Percentiles rank a stretch among this genome's conserved stretches.
Conservation (phyloP, 345 rosid species). For the Lagerstroemia speciosa region DNA sequence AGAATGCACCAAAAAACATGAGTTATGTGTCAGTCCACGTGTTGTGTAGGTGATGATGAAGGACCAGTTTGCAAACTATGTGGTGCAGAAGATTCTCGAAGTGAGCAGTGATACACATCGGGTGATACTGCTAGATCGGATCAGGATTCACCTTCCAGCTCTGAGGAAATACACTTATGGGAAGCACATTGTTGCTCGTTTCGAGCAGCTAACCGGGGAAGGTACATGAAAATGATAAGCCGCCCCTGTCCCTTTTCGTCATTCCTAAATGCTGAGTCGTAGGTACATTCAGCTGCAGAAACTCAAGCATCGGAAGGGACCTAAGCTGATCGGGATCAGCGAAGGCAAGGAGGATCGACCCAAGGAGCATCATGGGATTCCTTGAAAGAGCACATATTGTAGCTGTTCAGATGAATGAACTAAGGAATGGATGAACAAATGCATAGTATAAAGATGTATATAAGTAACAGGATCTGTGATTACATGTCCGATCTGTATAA, state of each 20-base stretch:
- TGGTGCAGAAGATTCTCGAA: conserved; percentile 90
- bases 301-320: neutral
- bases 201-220: conserved; percentile 81
- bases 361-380: neutral
- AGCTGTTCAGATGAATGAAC: neutral
- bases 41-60: conserved; percentile 79
- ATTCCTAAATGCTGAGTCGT: neutral
- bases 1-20: neutral
- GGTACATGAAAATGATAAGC: conserved; percentile 23
- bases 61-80: conserved; percentile 94
- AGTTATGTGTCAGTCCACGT: conserved; percentile 2
- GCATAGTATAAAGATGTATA: neutral
- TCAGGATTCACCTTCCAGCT: conserved; percentile 64
- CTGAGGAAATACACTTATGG: conserved; percentile 93
- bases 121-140: conserved; percentile 49
- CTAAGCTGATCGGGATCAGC: neutral
- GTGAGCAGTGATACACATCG: conserved; percentile 59
- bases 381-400: neutral
- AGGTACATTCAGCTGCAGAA: neutral
- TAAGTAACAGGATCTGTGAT: neutral
- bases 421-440: no score
- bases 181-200: conserved; percentile 93
- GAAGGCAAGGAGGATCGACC: neutral
- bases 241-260: neutral
- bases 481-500: neutral